Percentiles rank a stretch among this genome's conserved stretches.
phyloP scores from a whole-genome alignment of 495 filamentous ascomycete species.

The Hyaloscypha bicolor region DNA sequence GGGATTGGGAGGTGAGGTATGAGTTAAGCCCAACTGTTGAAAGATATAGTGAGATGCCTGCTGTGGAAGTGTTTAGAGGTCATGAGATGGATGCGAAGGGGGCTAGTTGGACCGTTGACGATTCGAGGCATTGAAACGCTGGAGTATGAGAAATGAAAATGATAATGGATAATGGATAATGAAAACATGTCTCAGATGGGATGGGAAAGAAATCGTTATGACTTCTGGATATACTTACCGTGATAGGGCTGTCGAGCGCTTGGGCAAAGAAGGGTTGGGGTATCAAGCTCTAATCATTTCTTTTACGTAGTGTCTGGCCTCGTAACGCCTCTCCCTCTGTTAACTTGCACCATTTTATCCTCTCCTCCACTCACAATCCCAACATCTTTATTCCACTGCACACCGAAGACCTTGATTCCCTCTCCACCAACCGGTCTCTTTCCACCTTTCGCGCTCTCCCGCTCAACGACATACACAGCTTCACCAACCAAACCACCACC shows the following conservation, averaged over 20 bases:
- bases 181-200: too few relatives aligned
- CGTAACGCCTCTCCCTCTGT: conserved; percentile 54
- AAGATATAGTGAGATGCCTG: background rate
- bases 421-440: conserved; percentile 66
- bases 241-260: too few relatives aligned
- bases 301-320: conserved; percentile 10
- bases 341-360: conserved; percentile 92
- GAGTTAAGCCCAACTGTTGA: background rate
- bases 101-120: too few relatives aligned
- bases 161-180: too few relatives aligned
- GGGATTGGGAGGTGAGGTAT: background rate
- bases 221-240: too few relatives aligned
- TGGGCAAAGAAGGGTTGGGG: background rate
- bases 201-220: too few relatives aligned
- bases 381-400: conserved; percentile 79
- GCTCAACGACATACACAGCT: conserved; percentile 76
- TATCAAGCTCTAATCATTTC: background rate
- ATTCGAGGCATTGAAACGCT: too few relatives aligned
- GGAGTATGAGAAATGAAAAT: too few relatives aligned
- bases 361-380: conserved; percentile 92
- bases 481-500: conserved; percentile 68
- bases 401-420: conserved; percentile 86
- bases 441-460: conserved; percentile 62
- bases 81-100: background rate
- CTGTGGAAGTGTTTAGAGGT: background rate